Percentiles rank a stretch among this genome's conserved stretches.
Evolutionary conservation across 371 early-diverging fungal species (phyloP).

Genomic region (Saksenaea oblongispora): DNA sequence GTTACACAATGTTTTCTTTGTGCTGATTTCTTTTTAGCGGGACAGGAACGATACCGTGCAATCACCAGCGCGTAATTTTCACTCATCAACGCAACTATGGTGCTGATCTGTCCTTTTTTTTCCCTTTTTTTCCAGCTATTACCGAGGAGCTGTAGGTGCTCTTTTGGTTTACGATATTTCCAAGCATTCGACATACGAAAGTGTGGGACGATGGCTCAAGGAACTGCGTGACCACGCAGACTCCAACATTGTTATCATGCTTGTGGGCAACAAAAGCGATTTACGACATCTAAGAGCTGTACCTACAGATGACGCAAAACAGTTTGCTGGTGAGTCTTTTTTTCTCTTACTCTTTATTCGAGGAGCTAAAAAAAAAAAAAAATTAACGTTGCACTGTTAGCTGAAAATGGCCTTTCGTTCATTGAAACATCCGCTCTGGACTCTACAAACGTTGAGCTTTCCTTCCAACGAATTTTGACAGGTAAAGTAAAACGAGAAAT

Average conservation of each 20-base stretch:
- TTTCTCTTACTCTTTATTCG: not conserved
- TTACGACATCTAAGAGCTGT: slow-evolving; percentile 95
- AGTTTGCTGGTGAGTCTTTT: slow-evolving; percentile 82
- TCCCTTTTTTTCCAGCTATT: slow-evolving; percentile 81
- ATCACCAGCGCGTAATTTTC: slow-evolving; percentile 86
- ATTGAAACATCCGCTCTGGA: slow-evolving; percentile 97
- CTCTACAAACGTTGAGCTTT: slow-evolving; percentile 90
- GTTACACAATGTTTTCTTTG: not conserved
- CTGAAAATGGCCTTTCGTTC: slow-evolving; percentile 88
- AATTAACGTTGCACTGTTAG: slow-evolving; percentile 38
- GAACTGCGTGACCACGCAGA: slow-evolving; percentile 98
- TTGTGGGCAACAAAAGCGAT: slow-evolving; percentile 99
- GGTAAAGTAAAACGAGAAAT: slow-evolving; percentile 52
- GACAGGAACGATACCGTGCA: slow-evolving; percentile 89
- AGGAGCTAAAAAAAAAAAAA: not conserved
- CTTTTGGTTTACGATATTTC: slow-evolving; percentile 99
- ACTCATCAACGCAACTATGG: not conserved
- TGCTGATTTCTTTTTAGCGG: slow-evolving; percentile 56
- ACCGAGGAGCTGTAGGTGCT: slow-evolving; percentile 99
- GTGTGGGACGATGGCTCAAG: slow-evolving; percentile 96
- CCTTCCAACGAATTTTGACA: slow-evolving; percentile 91
- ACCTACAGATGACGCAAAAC: slow-evolving; percentile 95
- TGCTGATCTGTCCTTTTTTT: not conserved
- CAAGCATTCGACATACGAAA: slow-evolving; percentile 94
- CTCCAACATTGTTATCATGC: slow-evolving; percentile 96